Percentiles rank a stretch among this genome's conserved stretches.
Conservation (phyloP, 768 basidiomycete species). For the Mrakia gelida region DNA sequence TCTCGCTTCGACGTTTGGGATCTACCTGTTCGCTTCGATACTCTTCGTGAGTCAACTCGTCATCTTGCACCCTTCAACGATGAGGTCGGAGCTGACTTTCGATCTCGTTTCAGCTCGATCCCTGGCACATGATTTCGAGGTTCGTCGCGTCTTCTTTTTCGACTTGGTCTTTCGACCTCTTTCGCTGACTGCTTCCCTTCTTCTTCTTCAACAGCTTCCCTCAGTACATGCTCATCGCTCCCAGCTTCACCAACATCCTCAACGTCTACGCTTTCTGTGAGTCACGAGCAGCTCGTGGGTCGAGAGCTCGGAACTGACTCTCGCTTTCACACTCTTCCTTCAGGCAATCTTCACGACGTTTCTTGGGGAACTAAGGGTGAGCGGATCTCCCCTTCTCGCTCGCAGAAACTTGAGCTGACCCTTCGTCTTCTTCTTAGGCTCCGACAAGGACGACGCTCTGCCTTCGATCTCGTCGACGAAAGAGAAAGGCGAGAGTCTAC, state of each 20-base stretch:
- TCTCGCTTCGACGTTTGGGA: conserved; percentile 80
- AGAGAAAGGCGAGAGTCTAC: conserved; percentile 60
- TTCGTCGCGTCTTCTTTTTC: no score
- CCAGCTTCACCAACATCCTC: conserved; percentile 88
- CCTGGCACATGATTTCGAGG: conserved; percentile 81
- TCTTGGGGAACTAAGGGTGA: conserved; percentile 95
- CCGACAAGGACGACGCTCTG: conserved; percentile 84
- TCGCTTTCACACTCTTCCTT: background rate
- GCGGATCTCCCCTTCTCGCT: no score
- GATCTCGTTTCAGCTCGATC: conserved; percentile 63
- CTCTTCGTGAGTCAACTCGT: conserved; percentile 62
- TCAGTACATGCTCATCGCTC: conserved; percentile 59
- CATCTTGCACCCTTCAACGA: no score
- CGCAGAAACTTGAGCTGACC: no score
- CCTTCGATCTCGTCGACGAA: conserved; percentile 86
- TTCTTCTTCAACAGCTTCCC: conserved; percentile 21
- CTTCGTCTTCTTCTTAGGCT: conserved; percentile 32
- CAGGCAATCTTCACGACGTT: conserved; percentile 50
- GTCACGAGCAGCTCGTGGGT: conserved; percentile 36
- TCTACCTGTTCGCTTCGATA: conserved; percentile 77
- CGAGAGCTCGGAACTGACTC: background rate
- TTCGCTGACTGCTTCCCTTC: no score
- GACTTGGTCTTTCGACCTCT: no score
- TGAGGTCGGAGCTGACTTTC: background rate
- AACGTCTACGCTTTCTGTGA: conserved; percentile 98